Evolutionary conservation across 805 yeast species (phyloP).

Genomic region (Soucietia sequanensis): DNA sequence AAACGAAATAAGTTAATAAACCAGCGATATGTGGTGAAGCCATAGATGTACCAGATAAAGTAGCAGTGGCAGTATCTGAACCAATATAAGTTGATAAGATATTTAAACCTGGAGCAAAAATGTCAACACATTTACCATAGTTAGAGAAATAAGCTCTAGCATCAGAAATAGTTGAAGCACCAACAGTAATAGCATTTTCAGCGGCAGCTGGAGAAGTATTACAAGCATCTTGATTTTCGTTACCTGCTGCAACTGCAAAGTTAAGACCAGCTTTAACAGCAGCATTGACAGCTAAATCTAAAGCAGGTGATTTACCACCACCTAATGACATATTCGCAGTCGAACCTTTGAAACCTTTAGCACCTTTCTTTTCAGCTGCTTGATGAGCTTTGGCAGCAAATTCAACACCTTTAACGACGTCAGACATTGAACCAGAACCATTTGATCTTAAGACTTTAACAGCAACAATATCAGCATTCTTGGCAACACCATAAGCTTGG

Average conservation of each 20-base stretch:
- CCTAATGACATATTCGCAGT: conserved; percentile 64
- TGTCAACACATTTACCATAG: conserved; percentile 93
- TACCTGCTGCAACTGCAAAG: conserved; percentile 65
- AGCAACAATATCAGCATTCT: conserved; percentile 44
- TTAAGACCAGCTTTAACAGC: conserved; percentile 56
- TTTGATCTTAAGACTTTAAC: conserved; percentile 40
- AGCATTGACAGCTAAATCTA: conserved; percentile 58
- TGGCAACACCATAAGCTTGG: conserved; percentile 77
- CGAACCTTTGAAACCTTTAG: conserved; percentile 55
- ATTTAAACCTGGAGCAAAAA: conserved; percentile 94
- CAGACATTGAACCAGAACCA: conserved; percentile 41
- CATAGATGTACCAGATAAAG: conserved; percentile 95
- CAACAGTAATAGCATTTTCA: conserved; percentile 83
- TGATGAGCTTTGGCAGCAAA: conserved; percentile 38
- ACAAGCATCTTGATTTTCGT: conserved; percentile 75
- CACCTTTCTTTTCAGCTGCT: conserved; percentile 21
- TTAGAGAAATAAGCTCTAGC: conserved; percentile 93
- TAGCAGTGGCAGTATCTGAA: conserved; percentile 70
- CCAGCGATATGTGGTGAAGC: conserved; percentile 97
- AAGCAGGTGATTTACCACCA: conserved; percentile 55
- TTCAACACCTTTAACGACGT: conserved; percentile 42
- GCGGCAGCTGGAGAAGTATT: conserved; percentile 89
- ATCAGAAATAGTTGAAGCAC: conserved; percentile 89
- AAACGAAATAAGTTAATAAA: conserved; percentile 81
- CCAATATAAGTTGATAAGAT: conserved; percentile 84